A percentile compares a stretch with the other conserved stretches of the same genome.
These are phyloP conservation scores for Odontarrhena argentea DNA, from an alignment of 345 rosid genomes.

Conservation along the genomic window DNA sequence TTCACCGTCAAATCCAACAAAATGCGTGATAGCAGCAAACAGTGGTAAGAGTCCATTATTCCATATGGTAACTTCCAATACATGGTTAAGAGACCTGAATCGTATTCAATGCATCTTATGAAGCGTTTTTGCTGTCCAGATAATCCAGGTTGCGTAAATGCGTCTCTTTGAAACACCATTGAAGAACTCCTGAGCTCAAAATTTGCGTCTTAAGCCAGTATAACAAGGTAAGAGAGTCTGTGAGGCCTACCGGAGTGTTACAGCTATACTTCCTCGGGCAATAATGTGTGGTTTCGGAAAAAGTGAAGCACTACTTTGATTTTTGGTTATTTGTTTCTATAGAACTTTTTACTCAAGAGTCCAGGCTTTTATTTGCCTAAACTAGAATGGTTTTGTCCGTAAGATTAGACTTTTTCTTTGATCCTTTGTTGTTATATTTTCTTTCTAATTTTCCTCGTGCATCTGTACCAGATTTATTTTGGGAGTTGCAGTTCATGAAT, in stretches of 20 bases:
- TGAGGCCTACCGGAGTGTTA: neutral
- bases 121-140: neutral
- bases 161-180: constrained; percentile 14
- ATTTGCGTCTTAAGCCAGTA: constrained; percentile 18
- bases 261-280: constrained; percentile 26
- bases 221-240: neutral
- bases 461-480: constrained; percentile 28
- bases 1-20: constrained; percentile 91
- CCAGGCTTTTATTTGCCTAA: constrained; percentile 26
- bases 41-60: constrained; percentile 41
- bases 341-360: constrained; percentile 17
- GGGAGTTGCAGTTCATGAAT: constrained; percentile 11
- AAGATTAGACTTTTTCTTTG: constrained; percentile 34
- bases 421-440: neutral
- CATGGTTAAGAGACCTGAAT: neutral
- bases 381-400: constrained; percentile 25
- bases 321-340: constrained; percentile 21
- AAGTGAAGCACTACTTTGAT: constrained; percentile 14
- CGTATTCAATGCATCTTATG: constrained; percentile 14
- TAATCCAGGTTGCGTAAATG: constrained; percentile 4
- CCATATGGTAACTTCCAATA: constrained; percentile 1
- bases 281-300: constrained; percentile 18
- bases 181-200: constrained; percentile 27
- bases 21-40: constrained; percentile 47
- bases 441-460: neutral